Evolutionary conservation across 2,329 filamentous ascomycete genomes (phyloP), one percentile per base, ranked within the genome.

Genomic region (Sclerotinia glacialis): DNA sequence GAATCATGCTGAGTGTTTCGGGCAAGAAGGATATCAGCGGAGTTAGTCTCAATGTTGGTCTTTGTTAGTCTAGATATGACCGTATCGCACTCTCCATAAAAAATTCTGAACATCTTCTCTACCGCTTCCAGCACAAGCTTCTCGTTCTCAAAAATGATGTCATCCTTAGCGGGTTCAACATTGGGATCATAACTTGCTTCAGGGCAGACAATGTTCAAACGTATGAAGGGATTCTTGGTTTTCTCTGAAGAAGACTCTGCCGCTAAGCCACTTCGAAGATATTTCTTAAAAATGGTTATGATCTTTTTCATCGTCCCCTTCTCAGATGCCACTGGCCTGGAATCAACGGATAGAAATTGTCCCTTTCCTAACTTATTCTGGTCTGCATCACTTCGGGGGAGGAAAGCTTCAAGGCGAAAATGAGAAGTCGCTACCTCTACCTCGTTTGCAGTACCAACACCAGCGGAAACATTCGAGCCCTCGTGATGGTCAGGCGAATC

Each of bases 111-210:
- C 7, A 74, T 55, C 4, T 65, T 67, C 49, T 76, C 75, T n/a
- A 73, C 67, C 42, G 70, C 75, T 6, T 72, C 70, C 2, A 84
- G n/a, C 3, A 86, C 70, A 1, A 75, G 44, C 49, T 58, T 71
- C 34, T 87, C 83, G 61, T 91, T 79, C 5, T 79, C 80, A 72
- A 93, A 92, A 0, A 92, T 73, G 2, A 93, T 82, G 71, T 92
- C 86, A 66, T 91, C 86, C 74, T 93, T 93, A 4, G 85, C 80
- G 4, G 89, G 85, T 68, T 92, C 86, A 7, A 93, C 77, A 70
- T 93, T 93, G 1, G 83, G 80, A 76, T 93, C 90, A 72, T 93
- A 93, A 67, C 81, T 87, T 28, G 82, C 82, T 0, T 79, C 74
- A 0, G 85, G 83, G 72, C 89, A 93, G 18, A 75, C 75, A 40